Base-by-base conservation (phyloP, 257 asterid genomes). In the Rehmannia glutinosa region DNA sequence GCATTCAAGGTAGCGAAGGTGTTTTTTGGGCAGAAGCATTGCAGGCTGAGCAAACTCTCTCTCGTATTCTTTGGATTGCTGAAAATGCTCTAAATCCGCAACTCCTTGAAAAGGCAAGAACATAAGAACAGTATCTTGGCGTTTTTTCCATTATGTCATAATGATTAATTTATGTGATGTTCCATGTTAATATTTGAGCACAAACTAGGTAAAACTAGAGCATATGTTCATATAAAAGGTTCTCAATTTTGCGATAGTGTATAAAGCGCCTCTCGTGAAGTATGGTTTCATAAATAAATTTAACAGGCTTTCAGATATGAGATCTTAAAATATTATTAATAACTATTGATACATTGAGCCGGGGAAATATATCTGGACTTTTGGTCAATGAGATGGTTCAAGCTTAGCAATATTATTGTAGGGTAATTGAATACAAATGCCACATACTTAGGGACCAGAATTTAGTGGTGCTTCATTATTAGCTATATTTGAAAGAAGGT, bases 61-160 rank as follows among this genome's bases (percentile, higher is more conserved):
- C 86, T 73, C 99, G 95, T 62, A 80, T 90, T 62, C 64, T 93
- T 38, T 93, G 99, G 97, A 78, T 93, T 75, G 78, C 82, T 62
- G 97, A 90, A 75, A 93, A 90, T 75, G 80, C 97, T 62, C 73
- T 93, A 69, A 93, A 88, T 77, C 79, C 77, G 39, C 82, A 47
- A 62, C 96, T 93, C 64, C 77, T 86, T 62, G 92, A 82, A 81
- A 88, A 83, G 95, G 99, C 90, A 73, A 50, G 33, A 24, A 43
- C 64, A 25, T 92, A 73, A 50, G 33, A 24, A 43, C 64, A 25
- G 23, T 60, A 21, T 33, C 45, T 66, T 19, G 33, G 27, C 33
- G 16, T 64, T 64, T 17, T 74, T 75, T 73, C 60, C 16, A 59
- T 58, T 24, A 52, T 52, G 13, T 64, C 43, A 55, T 64, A 69